phyloP scores from a whole-genome alignment of 2,329 filamentous ascomycete species.

The Ophiocordyceps camponoti-leonardi region DNA sequence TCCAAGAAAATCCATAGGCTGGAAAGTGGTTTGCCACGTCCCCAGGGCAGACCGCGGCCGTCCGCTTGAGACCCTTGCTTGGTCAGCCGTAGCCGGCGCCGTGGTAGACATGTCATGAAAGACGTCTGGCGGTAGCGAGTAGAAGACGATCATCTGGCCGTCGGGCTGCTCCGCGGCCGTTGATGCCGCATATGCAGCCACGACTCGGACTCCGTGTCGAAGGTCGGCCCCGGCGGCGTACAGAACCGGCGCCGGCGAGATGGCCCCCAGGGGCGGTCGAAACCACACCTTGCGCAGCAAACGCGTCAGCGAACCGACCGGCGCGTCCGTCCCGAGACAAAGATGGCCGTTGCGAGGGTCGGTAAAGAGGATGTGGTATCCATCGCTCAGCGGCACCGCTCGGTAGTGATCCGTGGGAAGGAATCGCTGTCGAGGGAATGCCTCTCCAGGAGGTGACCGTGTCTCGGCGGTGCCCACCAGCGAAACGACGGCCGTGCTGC shows the following conservation, averaged over 20 bases:
- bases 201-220: conserved; percentile 37
- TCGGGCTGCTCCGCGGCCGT: conserved; percentile 1
- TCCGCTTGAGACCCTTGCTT: conserved; percentile 1
- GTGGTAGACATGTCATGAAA: conserved; percentile 19
- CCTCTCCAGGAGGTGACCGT: conserved; percentile 5
- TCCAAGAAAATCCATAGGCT: conserved; percentile 6
- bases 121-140: conserved; percentile 40
- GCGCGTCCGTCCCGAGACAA: conserved; percentile 44
- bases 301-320: conserved; percentile 29
- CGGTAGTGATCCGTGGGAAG: conserved; percentile 38
- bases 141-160: conserved; percentile 34
- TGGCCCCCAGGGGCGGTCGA: conserved; percentile 12
- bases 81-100: conserved; percentile 1
- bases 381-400: conserved; percentile 47
- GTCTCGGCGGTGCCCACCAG: background rate
- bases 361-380: conserved; percentile 46
- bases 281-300: conserved; percentile 42
- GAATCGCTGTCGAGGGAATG: conserved; percentile 17
- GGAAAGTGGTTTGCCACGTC: conserved; percentile 7
- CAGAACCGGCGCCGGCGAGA: conserved; percentile 21
- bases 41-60: conserved; percentile 3
- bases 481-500: conserved; percentile 7
- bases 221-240: conserved; percentile 42
- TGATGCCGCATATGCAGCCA: conserved; percentile 33
- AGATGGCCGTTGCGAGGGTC: conserved; percentile 38